Conservation (phyloP, 352 stramenopile species). For the Vaucheria bursata region DNA sequence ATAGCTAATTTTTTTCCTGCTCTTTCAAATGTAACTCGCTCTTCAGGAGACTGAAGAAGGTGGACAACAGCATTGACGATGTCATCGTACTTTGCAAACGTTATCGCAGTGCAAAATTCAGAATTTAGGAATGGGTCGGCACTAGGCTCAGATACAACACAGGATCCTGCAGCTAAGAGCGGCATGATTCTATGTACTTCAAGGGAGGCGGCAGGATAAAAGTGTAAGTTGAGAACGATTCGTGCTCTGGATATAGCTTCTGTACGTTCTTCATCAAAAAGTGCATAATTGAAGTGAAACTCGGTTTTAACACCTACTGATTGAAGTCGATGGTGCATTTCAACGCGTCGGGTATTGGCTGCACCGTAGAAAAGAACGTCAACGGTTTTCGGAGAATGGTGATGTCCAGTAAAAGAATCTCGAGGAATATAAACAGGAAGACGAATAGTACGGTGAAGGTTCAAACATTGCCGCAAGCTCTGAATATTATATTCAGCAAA, state of each 20-base stretch:
- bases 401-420: background rate
- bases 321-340: background rate
- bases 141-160: slow-evolving; percentile 11
- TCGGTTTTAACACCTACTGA: background rate
- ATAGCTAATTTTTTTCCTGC: background rate
- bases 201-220: background rate
- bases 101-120: background rate
- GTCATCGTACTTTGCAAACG: slow-evolving; percentile 3
- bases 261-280: background rate
- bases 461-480: too few species aligned
- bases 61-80: background rate
- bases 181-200: slow-evolving; percentile 10
- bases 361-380: background rate
- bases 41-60: background rate
- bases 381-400: too few species aligned
- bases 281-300: background rate
- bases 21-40: background rate
- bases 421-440: background rate
- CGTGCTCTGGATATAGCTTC: background rate
- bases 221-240: slow-evolving; percentile 16
- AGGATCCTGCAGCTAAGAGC: background rate
- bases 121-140: slow-evolving; percentile 4
- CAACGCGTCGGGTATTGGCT: background rate
- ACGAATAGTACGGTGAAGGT: too few species aligned
- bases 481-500: too few species aligned